These are phyloP conservation scores for Oryza brachyantha DNA, from an alignment of 176 grass and related monocot species.

Conservation along the genomic window DNA sequence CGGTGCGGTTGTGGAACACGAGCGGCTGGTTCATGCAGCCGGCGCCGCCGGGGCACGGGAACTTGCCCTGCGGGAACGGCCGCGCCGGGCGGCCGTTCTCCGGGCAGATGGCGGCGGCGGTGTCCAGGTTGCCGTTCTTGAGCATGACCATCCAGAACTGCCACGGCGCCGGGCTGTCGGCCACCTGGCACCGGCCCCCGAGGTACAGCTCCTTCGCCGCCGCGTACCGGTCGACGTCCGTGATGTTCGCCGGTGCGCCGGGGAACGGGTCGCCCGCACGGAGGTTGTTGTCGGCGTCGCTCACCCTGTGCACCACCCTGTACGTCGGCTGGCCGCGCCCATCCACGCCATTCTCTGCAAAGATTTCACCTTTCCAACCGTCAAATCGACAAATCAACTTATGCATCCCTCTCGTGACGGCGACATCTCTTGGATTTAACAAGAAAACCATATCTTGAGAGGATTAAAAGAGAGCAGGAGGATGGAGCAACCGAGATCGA, in stretches of 20 bases:
- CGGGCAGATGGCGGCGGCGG: constrained; percentile 62
- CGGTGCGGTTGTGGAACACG: constrained; percentile 75
- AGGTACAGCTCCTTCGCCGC: constrained; percentile 78
- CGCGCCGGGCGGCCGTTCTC: constrained; percentile 56
- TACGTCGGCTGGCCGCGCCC: constrained; percentile 24
- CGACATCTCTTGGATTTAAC: too few species aligned
- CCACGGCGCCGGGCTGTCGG: constrained; percentile 54
- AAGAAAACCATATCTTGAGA: too few species aligned
- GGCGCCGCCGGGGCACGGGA: constrained; percentile 74
- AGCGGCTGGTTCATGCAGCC: constrained; percentile 97
- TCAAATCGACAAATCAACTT: background rate
- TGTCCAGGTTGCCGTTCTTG: constrained; percentile 94
- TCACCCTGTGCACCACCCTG: constrained; percentile 56
- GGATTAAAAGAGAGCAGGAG: background rate
- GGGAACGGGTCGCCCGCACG: constrained; percentile 47
- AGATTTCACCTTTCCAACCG: background rate
- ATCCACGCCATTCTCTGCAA: constrained; percentile 25
- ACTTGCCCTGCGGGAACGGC: constrained; percentile 62
- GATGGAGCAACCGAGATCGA: constrained; percentile 54
- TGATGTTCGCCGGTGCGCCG: constrained; percentile 22
- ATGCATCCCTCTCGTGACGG: background rate
- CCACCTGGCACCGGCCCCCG: constrained; percentile 65
- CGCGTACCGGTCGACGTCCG: constrained; percentile 59
- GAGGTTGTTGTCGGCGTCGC: constrained; percentile 62
- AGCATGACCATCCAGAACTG: constrained; percentile 99